Evolutionary conservation across 1,139 yeast species (phyloP), one percentile per base, ranked within the genome.

Genomic region (Candida sp.): DNA sequence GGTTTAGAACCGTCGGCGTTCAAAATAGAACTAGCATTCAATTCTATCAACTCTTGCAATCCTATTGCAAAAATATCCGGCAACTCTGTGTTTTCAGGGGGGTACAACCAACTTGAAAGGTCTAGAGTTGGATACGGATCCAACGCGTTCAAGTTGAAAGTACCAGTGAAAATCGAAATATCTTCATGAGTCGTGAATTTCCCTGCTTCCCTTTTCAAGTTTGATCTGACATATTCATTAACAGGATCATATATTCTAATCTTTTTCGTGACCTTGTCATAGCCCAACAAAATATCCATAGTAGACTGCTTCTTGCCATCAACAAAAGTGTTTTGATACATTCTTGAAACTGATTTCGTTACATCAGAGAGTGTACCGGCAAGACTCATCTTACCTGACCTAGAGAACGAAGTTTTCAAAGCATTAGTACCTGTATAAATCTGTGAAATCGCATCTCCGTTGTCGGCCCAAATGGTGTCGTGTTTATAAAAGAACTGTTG

Each of bases 341-440:
- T 83, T 64, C 99, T 77, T 35, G 96, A 85, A 5, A 95, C 97
- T 0, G 97, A 88, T 61, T 95, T 95, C 2, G 97, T 90, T 5
- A 95, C 97, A 66, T 95, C 99, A 0, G 97, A 87, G 30, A 95
- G 66, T 0, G 97, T 97, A 19, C 99, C 98, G 0, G 98, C 98
- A 48, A 95, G 68, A 43, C 91, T 89, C 97, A 90, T 89, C 57
- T 90, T 91, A 15, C 99, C 99, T 35, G 89, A 85, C 57, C 99
- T 77, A 2, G 98, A 87, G 59, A 86, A 93, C 4, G 97, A 88
- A 0, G 97, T 88, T 61, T 95, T 95, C 41, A 95, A 71, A 0
- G 99, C 99, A 60, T 93, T 91, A 0, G 99, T 95, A 5, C 99
- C 99, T 0, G 99, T 93, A 60, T 95, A 95, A 25, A 93, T 93